Base-by-base conservation (phyloP, 2,329 filamentous ascomycete genomes). In the Neopestalotiopsis rosae region DNA sequence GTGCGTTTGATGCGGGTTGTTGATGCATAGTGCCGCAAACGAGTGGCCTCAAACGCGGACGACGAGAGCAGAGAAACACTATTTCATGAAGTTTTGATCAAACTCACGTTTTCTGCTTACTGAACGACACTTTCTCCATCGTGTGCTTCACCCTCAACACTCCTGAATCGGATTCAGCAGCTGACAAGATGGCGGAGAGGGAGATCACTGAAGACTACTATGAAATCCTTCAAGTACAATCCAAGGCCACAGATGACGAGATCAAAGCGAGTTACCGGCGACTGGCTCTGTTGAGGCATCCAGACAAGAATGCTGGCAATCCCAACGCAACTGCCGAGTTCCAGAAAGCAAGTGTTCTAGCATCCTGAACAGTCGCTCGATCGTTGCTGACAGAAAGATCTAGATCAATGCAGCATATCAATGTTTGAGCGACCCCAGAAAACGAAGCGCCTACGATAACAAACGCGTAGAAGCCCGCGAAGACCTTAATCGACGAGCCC, bases 121-220 rank as follows among this genome's bases (percentile, higher is more conserved):
- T n/a, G 14, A 17, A 3, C 14, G 1, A n/a, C 45, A n/a, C 45
- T 52, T n/a, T n/a, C 14, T n/a, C 45, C 14, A 12, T 52, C 9
- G 45, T n/a, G 17, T 49, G 45, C 2, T 9, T 3, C 2, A 52
- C 9, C 3, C 42, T 17, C 1, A 52, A 52, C 2, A 1, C 14
- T 17, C n/a, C 5, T 49, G 56, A 28, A 28, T 1, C 10, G 0
- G 32, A 0, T 30, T 20, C 10, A 14, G 40, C n/a, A n/a, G 14
- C 14, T 30, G 3, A 17, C 12, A 61, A 7, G 4, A 49, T 45
- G 40, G 38, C 20, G n/a, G 28, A 64, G 20, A 20, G 34, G n/a
- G 34, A 45, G n/a, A 62, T 38, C n/a, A 62, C 59, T 5, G 61
- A 64, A 9, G 61, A 64, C 61, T 49, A 64, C n/a, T 64, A 64